These are phyloP conservation scores for Heimioporus sp. DNA, from an alignment of 768 basidiomycete genomes.

Conservation along the genomic window DNA sequence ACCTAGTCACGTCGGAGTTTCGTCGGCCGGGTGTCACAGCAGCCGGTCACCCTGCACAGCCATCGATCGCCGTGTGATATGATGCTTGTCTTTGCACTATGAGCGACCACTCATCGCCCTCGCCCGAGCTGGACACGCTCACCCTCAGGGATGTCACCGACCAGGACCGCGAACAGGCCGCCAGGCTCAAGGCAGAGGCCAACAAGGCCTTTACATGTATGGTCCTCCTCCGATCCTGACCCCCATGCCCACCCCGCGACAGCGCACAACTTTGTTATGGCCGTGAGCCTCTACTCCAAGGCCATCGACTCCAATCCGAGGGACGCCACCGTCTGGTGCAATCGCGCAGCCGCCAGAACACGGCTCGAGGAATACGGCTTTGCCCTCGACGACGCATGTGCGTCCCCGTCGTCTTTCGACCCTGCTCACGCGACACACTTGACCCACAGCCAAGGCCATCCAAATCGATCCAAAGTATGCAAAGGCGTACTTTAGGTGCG, in stretches of 20 bases:
- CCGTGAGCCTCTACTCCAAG: conserved; percentile 75
- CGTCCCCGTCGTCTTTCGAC: conserved; percentile 29
- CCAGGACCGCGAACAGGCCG: conserved; percentile 65
- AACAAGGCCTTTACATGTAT: conserved; percentile 83
- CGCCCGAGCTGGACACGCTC: conserved; percentile 55
- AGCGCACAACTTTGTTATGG: conserved; percentile 75
- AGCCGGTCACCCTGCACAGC: conserved; percentile 22
- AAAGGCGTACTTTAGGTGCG: conserved; percentile 85
- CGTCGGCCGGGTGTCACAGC: too few species aligned
- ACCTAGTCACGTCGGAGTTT: too few species aligned
- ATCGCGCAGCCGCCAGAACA: conserved; percentile 89
- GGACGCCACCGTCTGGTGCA: conserved; percentile 91
- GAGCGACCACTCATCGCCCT: conserved; percentile 40
- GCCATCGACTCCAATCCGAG: conserved; percentile 87
- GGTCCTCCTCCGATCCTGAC: conserved; percentile 1
- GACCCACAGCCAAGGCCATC: conserved; percentile 70
- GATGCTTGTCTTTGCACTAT: conserved; percentile 8
- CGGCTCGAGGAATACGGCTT: conserved; percentile 94
- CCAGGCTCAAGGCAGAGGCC: conserved; percentile 75
- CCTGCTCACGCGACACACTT: conserved; percentile 15
- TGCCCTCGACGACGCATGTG: conserved; percentile 84
- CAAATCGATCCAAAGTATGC: conserved; percentile 85
- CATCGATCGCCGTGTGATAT: conserved; percentile 30
- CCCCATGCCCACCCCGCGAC: background rate
- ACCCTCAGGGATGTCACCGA: conserved; percentile 61